Base-by-base conservation (phyloP, 148 eudicot species). In the Amaranthus cruentus region DNA sequence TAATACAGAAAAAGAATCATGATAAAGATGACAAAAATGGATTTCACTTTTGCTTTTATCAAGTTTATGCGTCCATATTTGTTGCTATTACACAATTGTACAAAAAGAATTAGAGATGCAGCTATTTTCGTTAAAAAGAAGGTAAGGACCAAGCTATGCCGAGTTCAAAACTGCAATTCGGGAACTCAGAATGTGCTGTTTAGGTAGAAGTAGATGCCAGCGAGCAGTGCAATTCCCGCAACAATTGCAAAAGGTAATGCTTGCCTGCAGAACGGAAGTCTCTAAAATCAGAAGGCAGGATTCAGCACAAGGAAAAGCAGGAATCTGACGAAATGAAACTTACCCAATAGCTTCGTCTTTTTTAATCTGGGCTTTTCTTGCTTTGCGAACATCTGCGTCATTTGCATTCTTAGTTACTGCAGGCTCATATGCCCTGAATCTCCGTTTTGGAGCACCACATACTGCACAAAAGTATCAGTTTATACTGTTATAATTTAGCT, bases 361-460 rank as follows among this genome's bases (percentile, higher is more conserved):
- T 82, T 91, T 79, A 43, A 95, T n/a, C 78, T 89, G 78, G 47
- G 64, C 96, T 83, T 95, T 95, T 14, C 98, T 80, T 62, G 91
- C 90, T 79, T 95, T 95, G 42, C 98, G 74, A 68, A 84, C 89
- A 58, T 82, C 96, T 6, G 75, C 55, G 14, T 73, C 76, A 75
- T 95, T 95, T 13, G 90, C 91, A 66, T 91, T 84, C 84, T 88
- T 95, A 62, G 79, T 65, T 55, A 87, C 97, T 2, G 85, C 56
- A 7, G 91, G 85, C 52, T 85, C 82, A 72, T 91, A 95, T 52
- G 84, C 76, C 83, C 85, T 90, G 76, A 95, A 95, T 82, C 98
- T 91, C 73, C 96, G 83, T 65, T 95, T 95, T 0, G 98, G 98
- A 57, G 98, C 98, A 8, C 88, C 97, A 83, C 98, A 95, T 7